A percentile compares a stretch with the other conserved stretches of the same genome.
Conservation (phyloP, 345 rosid species). For the Populus ilicifolia region DNA sequence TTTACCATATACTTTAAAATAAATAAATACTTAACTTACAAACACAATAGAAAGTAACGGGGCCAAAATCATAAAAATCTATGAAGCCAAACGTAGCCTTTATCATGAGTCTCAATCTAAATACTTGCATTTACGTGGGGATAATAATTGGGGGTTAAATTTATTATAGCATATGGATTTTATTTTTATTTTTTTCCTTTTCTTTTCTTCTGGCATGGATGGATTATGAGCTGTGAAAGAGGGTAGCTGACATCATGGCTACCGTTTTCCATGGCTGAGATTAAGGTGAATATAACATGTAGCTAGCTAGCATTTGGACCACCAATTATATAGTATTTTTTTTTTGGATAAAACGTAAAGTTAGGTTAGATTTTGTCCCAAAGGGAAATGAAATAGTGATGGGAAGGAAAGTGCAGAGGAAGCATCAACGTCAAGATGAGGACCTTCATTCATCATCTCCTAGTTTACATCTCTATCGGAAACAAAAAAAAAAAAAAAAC, state of each 20-base stretch:
- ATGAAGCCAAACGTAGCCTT: no score
- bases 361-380: neutral
- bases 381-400: neutral
- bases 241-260: slow-evolving; percentile 38
- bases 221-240: slow-evolving; percentile 32
- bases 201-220: neutral
- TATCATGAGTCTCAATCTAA: no score
- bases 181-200: no score
- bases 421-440: neutral
- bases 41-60: no score
- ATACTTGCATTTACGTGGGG: no score
- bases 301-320: neutral
- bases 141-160: no score
- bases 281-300: neutral
- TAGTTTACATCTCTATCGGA: neutral
- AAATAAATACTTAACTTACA: no score
- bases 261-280: slow-evolving; percentile 20
- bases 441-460: neutral
- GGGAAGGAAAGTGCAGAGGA: neutral
- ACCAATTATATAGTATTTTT: neutral
- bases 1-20: no score
- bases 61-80: no score
- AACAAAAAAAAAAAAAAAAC: neutral
- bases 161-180: neutral
- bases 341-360: slow-evolving; percentile 19